A percentile compares a stretch with the other conserved stretches of the same genome.
Conservation (phyloP, 2,329 filamentous ascomycete genomes). For the Tolypocladium pustulatum region DNA sequence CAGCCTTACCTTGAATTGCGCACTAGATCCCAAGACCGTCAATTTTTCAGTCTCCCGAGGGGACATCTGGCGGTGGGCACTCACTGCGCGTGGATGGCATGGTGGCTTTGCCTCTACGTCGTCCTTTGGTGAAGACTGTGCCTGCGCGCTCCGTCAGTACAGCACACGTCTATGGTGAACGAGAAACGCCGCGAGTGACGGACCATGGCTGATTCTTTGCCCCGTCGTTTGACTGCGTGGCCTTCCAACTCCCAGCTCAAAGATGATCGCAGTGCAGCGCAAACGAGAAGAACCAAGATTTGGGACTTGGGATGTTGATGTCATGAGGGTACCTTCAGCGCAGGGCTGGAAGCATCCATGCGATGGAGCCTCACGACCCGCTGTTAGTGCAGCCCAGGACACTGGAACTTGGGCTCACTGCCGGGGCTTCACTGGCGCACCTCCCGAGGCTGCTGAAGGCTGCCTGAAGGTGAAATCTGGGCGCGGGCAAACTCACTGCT, state of each 20-base stretch:
- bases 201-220: neutral
- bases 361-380: neutral
- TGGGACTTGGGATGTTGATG: neutral
- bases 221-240: neutral
- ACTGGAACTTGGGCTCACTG: neutral
- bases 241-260: neutral
- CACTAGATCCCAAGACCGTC: slow-evolving; percentile 42
- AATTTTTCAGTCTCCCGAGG: neutral
- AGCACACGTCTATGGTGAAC: neutral
- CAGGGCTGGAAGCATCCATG: neutral
- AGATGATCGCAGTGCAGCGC: neutral
- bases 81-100: slow-evolving; percentile 75
- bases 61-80: slow-evolving; percentile 16
- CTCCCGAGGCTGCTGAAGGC: neutral
- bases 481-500: neutral
- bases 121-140: slow-evolving; percentile 39
- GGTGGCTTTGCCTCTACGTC: slow-evolving; percentile 67
- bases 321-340: neutral
- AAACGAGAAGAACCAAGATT: neutral
- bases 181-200: neutral
- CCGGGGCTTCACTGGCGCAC: neutral
- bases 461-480: neutral
- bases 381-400: slow-evolving; percentile 1
- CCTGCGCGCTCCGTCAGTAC: slow-evolving; percentile 1
- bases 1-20: slow-evolving; percentile 67